phyloP scores from a whole-genome alignment of 2,329 filamentous ascomycete species.

The Ophiocordyceps australis region DNA sequence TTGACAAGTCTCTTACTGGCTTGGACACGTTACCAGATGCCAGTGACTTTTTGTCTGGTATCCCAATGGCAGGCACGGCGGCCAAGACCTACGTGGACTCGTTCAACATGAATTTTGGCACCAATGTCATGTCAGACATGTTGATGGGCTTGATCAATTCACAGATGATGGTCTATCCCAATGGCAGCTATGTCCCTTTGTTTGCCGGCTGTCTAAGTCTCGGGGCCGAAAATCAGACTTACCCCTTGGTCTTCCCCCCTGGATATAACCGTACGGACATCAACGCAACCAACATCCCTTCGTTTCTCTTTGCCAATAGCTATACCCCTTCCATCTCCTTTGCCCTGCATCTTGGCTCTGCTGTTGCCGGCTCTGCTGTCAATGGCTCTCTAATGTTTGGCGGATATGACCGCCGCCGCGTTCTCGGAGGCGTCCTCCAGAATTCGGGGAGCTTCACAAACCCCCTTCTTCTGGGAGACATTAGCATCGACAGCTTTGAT shows the following conservation, averaged over 20 bases:
- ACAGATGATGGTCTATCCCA: constrained; percentile 11
- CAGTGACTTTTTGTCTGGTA: too few species aligned
- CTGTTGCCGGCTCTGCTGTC: constrained; percentile 4
- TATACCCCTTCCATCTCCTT: constrained; percentile 19
- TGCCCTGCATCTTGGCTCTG: constrained; percentile 21
- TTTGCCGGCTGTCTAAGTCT: constrained; percentile 13
- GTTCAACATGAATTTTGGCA: too few species aligned
- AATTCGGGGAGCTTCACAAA: too few species aligned
- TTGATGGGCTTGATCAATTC: constrained; percentile 5
- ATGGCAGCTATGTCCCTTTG: constrained; percentile 10
- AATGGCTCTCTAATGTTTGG: constrained; percentile 18
- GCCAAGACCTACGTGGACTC: too few species aligned
- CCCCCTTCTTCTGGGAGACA: too few species aligned
- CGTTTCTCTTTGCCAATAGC: constrained; percentile 7
- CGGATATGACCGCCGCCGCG: constrained; percentile 20
- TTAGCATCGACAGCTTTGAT: too few species aligned
- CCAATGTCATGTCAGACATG: background rate
- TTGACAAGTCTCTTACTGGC: too few species aligned
- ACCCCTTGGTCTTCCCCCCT: constrained; percentile 11
- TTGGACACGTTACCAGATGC: too few species aligned
- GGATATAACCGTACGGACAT: too few species aligned
- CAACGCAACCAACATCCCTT: too few species aligned
- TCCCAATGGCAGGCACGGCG: too few species aligned
- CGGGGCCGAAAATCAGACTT: constrained; percentile 10
- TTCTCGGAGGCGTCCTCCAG: constrained; percentile 13